Evolutionary conservation across 208 protist genomes (phyloP), one percentile per base, ranked within the genome.

Genomic region (Trypanosomatidae sp.): DNA sequence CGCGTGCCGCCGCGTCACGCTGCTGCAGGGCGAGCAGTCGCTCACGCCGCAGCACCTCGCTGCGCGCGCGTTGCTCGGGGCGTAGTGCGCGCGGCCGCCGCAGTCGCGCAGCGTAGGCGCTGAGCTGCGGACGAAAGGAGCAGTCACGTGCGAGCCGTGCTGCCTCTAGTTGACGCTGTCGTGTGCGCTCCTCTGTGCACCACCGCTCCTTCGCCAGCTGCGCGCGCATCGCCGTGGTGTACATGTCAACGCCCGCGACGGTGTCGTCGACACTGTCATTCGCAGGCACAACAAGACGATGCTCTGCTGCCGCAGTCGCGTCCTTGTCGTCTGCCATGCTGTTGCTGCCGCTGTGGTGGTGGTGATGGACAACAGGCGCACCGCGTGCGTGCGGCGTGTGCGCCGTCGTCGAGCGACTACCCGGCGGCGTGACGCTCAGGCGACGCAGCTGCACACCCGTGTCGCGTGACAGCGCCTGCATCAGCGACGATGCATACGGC

Each of bases 201-300:
- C 84, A 93, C 65, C 84, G 80, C 56, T 78, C 61, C 58, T 86
- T 87, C 6, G 70, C 74, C 21, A 93, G 46, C 50, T 78, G 71
- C 11, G 58, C 61, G n/a, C 64, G 53, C 62, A 86, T 82, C 18
- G 56, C 84, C 18, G 81, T 66, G 22, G 80, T 70, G 55, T 93
- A 85, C 20, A 93, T 49, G 45, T 57, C 57, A 18, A 38, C 48
- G 8, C 46, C 35, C 30, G 11, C 11, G n/a, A 15, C 30, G 20
- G 26, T 20, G 53, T 48, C 53, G 27, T 26, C 28, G 13, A 46
- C 40, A 40, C 41, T 51, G 25, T 30, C 22, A 8, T 30, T 8
- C 4, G 8, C 4, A 8, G 26, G 6, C 26, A 30, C 26, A 11
- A 4, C 26, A 2, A 33, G 44, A 5, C 25, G 32, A 40, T 33